phyloP scores from a whole-genome alignment of 2,329 filamentous ascomycete genomes.

The Dryadomyces sulphureus region DNA sequence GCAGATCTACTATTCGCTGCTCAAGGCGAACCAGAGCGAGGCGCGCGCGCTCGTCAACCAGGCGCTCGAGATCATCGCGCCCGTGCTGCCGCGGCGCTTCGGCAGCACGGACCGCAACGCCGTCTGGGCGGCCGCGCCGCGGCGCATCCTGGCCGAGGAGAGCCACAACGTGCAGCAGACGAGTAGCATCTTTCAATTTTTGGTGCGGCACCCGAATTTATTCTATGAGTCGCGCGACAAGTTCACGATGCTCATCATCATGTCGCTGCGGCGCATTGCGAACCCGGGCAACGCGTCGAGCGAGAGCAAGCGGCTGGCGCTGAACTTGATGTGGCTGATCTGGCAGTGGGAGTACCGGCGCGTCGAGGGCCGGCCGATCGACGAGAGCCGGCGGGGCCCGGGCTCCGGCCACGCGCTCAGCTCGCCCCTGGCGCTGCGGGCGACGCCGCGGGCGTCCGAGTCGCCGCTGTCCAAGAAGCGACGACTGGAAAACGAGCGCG shows the following conservation, averaged over 20 bases:
- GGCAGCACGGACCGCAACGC: conserved; percentile 59
- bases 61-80: conserved; percentile 87
- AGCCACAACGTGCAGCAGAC: conserved; percentile 91
- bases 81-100: conserved; percentile 77
- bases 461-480: conserved; percentile 65
- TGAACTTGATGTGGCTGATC: conserved; percentile 82
- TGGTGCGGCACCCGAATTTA: conserved; percentile 79
- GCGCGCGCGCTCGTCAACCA: conserved; percentile 85
- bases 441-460: conserved; percentile 42
- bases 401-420: neutral
- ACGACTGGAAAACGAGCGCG: conserved; percentile 23
- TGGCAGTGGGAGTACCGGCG: conserved; percentile 86
- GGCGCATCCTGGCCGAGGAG: conserved; percentile 85
- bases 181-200: conserved; percentile 93
- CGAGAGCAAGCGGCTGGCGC: conserved; percentile 79
- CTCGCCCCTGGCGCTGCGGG: conserved; percentile 19
- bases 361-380: conserved; percentile 41
- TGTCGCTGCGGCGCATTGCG: conserved; percentile 77
- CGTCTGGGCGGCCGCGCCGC: conserved; percentile 78
- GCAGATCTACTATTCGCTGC: conserved; percentile 82
- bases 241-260: conserved; percentile 78
- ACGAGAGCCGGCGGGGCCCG: conserved; percentile 2
- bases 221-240: conserved; percentile 94
- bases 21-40: conserved; percentile 91
- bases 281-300: conserved; percentile 69